Percentiles rank a stretch among this genome's conserved stretches.
These are phyloP conservation scores for Claviceps capensis DNA, from an alignment of 2,329 filamentous ascomycete species.

Conservation along the genomic window DNA sequence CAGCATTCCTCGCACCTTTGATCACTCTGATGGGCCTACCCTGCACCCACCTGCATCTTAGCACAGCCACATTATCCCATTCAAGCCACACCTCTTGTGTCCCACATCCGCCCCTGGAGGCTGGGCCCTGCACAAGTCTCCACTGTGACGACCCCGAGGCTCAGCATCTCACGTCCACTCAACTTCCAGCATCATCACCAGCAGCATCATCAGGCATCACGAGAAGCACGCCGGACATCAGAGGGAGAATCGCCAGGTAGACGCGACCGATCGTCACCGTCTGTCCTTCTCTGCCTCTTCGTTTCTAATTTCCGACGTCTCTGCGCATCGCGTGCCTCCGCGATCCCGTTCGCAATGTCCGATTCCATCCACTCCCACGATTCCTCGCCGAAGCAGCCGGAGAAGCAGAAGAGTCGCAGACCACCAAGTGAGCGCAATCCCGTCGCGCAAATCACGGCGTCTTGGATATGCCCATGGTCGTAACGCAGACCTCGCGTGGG, in stretches of 20 bases:
- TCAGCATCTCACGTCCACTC: slow-evolving; percentile 1
- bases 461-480: slow-evolving; percentile 9
- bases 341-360: slow-evolving; percentile 27
- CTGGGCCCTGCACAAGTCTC: neutral
- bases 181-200: neutral
- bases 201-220: neutral
- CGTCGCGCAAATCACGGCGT: neutral
- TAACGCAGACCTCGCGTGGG: neutral
- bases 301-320: neutral
- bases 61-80: too few species aligned
- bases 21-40: too few species aligned
- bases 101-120: too few species aligned
- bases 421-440: slow-evolving; percentile 58
- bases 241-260: neutral
- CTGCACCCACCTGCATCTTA: too few species aligned
- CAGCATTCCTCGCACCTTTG: too few species aligned
- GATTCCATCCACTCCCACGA: slow-evolving; percentile 44
- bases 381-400: slow-evolving; percentile 35
- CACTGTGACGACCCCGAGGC: neutral
- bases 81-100: too few species aligned
- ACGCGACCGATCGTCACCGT: neutral
- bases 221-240: too few species aligned
- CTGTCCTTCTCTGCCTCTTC: neutral
- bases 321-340: neutral
- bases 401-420: slow-evolving; percentile 83